These are phyloP conservation scores for Penicillium oxalicum DNA, from an alignment of 2,329 filamentous ascomycete genomes.

Conservation along the genomic window DNA sequence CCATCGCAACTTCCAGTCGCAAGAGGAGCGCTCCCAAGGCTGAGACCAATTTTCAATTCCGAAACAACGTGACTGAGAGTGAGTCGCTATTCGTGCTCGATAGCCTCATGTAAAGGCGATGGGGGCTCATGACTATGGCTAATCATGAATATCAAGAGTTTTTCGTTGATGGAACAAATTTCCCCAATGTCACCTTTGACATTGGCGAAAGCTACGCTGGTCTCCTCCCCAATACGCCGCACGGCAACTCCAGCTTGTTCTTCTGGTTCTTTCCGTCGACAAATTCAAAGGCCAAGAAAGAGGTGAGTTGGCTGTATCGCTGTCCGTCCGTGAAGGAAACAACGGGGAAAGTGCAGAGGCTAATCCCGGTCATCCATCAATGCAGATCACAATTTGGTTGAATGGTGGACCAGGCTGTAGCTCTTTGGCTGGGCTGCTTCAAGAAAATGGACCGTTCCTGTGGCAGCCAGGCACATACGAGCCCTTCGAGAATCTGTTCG, in stretches of 20 bases:
- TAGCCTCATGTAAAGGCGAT: too few species aligned
- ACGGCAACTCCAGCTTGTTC: slow-evolving; percentile 41
- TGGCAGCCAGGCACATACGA: slow-evolving; percentile 64
- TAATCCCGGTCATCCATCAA: not conserved
- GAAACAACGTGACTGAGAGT: slow-evolving; percentile 12
- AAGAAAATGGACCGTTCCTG: slow-evolving; percentile 67
- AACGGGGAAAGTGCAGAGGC: too few species aligned
- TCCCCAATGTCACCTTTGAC: slow-evolving; percentile 65
- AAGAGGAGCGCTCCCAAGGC: slow-evolving; percentile 1
- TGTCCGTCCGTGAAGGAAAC: too few species aligned
- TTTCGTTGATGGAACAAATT: slow-evolving; percentile 56
- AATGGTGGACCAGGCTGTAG: slow-evolving; percentile 51
- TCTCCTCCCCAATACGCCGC: slow-evolving; percentile 47
- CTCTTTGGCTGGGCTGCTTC: slow-evolving; percentile 62
- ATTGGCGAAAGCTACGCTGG: slow-evolving; percentile 47
- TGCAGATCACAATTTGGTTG: slow-evolving; percentile 32
- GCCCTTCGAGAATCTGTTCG: slow-evolving; percentile 61
- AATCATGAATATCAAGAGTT: slow-evolving; percentile 45
- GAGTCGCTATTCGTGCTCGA: not conserved
- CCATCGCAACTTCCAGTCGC: not conserved
- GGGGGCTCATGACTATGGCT: too few species aligned
- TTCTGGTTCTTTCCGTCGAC: slow-evolving; percentile 47
- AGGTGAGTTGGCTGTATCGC: slow-evolving; percentile 19
- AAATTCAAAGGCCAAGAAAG: slow-evolving; percentile 37
- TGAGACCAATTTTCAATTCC: slow-evolving; percentile 6